Conservation (phyloP, 1,284 basidiomycete genomes). For the Lignosus rhinocerotis region DNA sequence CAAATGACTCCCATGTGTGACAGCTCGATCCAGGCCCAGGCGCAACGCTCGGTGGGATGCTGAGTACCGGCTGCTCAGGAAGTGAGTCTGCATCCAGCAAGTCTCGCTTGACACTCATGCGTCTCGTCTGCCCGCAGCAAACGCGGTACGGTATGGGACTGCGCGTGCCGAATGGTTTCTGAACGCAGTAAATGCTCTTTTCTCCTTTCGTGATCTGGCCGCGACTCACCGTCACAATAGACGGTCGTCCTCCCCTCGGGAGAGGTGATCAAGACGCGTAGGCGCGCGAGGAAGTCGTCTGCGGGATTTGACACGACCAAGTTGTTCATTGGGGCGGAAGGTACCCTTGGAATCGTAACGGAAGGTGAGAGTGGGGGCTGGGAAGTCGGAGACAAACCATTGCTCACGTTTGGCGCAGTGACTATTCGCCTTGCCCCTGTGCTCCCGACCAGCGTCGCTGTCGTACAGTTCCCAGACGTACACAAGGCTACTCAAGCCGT, state of each 20-base stretch:
- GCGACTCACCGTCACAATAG: slow-evolving; percentile 37
- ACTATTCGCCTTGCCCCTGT: slow-evolving; percentile 82
- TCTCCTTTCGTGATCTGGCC: neutral
- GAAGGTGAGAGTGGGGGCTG: slow-evolving; percentile 59
- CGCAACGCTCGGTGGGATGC: slow-evolving; percentile 92
- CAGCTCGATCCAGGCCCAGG: slow-evolving; percentile 78
- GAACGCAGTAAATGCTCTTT: slow-evolving; percentile 56
- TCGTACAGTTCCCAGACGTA: slow-evolving; percentile 69
- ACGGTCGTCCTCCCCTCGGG: slow-evolving; percentile 90
- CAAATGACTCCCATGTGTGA: neutral
- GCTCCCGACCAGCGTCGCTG: slow-evolving; percentile 74
- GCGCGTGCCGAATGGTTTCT: slow-evolving; percentile 55
- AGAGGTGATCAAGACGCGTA: slow-evolving; percentile 91
- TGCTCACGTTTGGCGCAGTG: slow-evolving; percentile 39
- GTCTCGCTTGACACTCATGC: too few relatives aligned
- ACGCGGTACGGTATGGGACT: slow-evolving; percentile 70
- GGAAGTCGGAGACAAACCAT: slow-evolving; percentile 38
- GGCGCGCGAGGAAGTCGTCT: slow-evolving; percentile 84
- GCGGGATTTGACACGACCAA: slow-evolving; percentile 92
- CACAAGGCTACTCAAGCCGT: slow-evolving; percentile 73
- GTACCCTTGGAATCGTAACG: slow-evolving; percentile 90
- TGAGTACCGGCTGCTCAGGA: slow-evolving; percentile 81
- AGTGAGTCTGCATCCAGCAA: slow-evolving; percentile 45
- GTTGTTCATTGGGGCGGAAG: slow-evolving; percentile 93
- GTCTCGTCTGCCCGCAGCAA: slow-evolving; percentile 37